Evolutionary conservation across 345 rosid genomes (phyloP), one percentile per base, ranked within the genome.

Genomic region (Cardiospermum halicacabum): DNA sequence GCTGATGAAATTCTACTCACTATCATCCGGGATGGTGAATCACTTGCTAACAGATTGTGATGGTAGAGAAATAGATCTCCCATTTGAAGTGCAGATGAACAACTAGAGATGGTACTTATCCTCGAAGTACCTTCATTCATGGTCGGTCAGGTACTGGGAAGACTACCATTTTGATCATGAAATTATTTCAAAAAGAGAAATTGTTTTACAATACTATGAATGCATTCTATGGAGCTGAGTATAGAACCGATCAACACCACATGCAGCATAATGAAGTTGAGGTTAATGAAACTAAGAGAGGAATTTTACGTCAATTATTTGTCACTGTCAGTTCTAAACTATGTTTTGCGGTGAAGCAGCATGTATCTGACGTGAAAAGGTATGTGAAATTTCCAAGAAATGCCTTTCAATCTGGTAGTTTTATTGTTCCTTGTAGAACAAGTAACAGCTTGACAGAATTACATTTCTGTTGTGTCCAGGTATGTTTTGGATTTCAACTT

Each of bases 111-210:
- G 11, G 75, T 81, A 48, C 11, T 32, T 31, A 70, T 13, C 77
- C 59, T 9, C 71, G 47, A 74, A 81, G 80, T 58, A 68, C 76
- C 4, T 81, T 83, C 55, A 62, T 83, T 7, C 67, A 78, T 21
- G 88, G 88, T 28, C 61, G 83, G 36, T 83, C 88, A 11, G 88
- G 85, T 5, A 83, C 83, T 2, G 88, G 88, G 4, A 83, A 83
- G 66, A 83, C 88, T 3, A 83, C 85, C 0, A 74, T 80, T 37
- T 27, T 83, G 28, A 78, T 77, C 0, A 75, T 70, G 72, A 83
- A 81, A 67, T 69, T 84, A 63, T 71, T 74, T 48, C 43, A 63
- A 61, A 74, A 66, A 5, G 84, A 84, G 66, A 73, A 77, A 49
- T 58, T 65, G 21, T 57, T 31, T 62, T 66, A 69, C 13, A 55